Base-by-base conservation (phyloP, 2,329 filamentous ascomycete species). In the Penicillium sp. region DNA sequence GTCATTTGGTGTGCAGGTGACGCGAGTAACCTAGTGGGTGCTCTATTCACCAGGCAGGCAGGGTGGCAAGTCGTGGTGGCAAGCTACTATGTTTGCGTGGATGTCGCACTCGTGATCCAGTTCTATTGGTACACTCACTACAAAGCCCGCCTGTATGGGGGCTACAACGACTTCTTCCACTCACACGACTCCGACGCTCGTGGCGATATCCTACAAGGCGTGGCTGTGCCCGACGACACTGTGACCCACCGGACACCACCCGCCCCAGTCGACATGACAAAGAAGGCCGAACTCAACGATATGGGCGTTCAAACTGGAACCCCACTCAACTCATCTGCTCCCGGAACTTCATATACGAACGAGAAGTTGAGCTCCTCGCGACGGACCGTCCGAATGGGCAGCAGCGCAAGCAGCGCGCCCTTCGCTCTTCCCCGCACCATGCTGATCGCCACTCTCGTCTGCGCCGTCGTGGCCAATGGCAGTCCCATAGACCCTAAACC, bases 1-100 rank as follows among this genome's bases (percentile, higher is more conserved):
- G 74, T 81, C 2, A 84, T 85, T 69, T 88, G 85, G 85, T 79
- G 84, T 60, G 65, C 86, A 29, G 85, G 85, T 42, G 85, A 88
- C 67, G 59, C 82, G 48, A 80, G 81, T 43, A 88, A 88, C 52
- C 70, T 87, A 18, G 62, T 86, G 3, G 85, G 85, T 8, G 84
- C 82, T 2, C 57, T 87, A 10, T 81, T 86, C 62, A 85, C 85
- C 6, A 74, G 79, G 21, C 85, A 88, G 65, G 85, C 85, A 18
- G 75, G 76, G 45, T 88, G 85, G 82, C 85, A 88, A 73, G 77
- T 87, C 38, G 78, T 85, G 8, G 78, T 87, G 45, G 85, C 84
- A 1, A 74, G 70, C 21, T 88, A 88, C 70, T 88, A 88, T 65
- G 83, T 86, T 45, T 80, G 81, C 24, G 85, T 88, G 2, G 85